Evolutionary conservation across 1,139 yeast genomes (phyloP).

Genomic region (Barnettozyma hawaiiensis): DNA sequence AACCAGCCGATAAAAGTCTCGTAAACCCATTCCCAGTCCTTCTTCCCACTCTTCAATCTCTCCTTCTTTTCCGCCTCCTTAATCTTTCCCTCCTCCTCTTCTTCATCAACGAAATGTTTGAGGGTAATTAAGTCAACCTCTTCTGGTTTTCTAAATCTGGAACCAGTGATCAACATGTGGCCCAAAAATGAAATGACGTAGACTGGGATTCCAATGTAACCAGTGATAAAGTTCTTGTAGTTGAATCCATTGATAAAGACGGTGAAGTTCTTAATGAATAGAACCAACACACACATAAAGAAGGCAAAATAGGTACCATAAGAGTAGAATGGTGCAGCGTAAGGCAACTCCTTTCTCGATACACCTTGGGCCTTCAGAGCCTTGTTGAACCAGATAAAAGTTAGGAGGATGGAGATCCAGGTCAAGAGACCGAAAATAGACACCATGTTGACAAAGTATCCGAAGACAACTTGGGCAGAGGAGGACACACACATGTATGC

Average conservation of each 20-base stretch:
- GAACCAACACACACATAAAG: conserved; percentile 47
- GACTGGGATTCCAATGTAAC: conserved; percentile 72
- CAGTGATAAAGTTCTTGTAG: conserved; percentile 64
- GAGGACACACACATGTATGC: conserved; percentile 59
- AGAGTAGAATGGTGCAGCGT: conserved; percentile 63
- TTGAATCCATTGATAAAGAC: conserved; percentile 55
- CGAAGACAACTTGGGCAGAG: conserved; percentile 50
- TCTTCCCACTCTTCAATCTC: conserved; percentile 36
- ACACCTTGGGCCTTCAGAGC: conserved; percentile 66
- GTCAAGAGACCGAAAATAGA: conserved; percentile 66
- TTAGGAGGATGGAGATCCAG: conserved; percentile 60
- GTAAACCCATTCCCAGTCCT: conserved; percentile 44
- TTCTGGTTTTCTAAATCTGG: conserved; percentile 44
- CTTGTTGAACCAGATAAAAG: conserved; percentile 57
- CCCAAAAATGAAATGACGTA: conserved; percentile 50
- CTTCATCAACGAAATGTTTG: conserved; percentile 63
- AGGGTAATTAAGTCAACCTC: conserved; percentile 62
- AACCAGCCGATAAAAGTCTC: conserved; percentile 52
- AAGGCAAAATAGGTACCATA: conserved; percentile 58
- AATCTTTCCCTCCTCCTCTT: conserved; percentile 50
- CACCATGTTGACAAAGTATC: conserved; percentile 64
- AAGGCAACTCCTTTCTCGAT: conserved; percentile 42
- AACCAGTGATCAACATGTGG: conserved; percentile 51
- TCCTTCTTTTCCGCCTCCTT: conserved; percentile 37
- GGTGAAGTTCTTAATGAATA: conserved; percentile 69